Evolutionary conservation across 176 grass and related monocot genomes (phyloP), one percentile per base, ranked within the genome.

Genomic region (Phoenix dactylifera): DNA sequence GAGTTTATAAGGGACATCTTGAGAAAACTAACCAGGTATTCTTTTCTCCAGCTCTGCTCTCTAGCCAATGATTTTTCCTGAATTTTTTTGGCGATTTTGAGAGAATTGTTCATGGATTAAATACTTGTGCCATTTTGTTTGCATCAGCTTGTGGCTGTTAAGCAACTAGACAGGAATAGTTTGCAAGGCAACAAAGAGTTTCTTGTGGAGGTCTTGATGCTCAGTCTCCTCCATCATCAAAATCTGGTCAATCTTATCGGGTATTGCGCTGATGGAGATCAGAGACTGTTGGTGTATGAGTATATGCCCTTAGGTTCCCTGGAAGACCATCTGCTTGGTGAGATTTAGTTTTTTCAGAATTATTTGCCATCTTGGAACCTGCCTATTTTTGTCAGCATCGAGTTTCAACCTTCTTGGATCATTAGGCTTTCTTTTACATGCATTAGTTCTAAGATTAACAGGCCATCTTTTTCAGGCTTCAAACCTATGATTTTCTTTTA

Each of bases 161-260:
- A 98, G 69, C 93, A 88, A 78, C 70, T 98, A 24, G 84, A 92
- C 73, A 73, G 72, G 67, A 88, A 80, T 59, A 81, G 93, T 6
- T 64, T 72, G 54, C 84, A 98, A 73, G 87, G 87, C 23, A 83
- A 92, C 35, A 78, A 70, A 53, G 93, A 98, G 72, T 98, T 98
- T 74, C 76, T 83, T 0, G 87, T 88, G 20, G 84, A 98, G 64
- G 76, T 98, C 67, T 29, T 91, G 73, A 88, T 85, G 79, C 84
- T 98, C 30, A 88, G 84, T 65, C 66, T 98, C 57, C 69, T 92
- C 15, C 75, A 79, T 66, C 93, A 98, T 82, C 78, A 73, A 52
- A 92, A 92, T 56, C 72, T 98, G 50, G 93, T 98, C 73, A 84
- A 71, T 22, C 80, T 98, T 50, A 81, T 98, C 50, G 93, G 87